phyloP scores from a whole-genome alignment of 2,329 filamentous ascomycete genomes.

The Rutstroemia sp. region DNA sequence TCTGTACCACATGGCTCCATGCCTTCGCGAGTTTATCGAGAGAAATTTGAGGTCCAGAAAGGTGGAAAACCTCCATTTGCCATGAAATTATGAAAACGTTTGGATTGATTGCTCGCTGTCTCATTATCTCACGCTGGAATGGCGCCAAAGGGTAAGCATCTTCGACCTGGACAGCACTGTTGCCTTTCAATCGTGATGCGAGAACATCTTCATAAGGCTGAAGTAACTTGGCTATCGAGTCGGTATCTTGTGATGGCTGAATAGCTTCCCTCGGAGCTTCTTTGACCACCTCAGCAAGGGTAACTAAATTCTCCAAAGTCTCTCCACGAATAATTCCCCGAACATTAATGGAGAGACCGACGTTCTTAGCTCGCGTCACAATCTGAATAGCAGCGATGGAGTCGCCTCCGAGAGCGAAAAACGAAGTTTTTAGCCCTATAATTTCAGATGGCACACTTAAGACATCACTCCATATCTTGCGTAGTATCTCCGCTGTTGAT shows the following conservation, averaged over 20 bases:
- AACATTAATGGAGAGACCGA: conserved; percentile 33
- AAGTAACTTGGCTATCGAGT: no score
- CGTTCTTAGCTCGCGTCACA: conserved; percentile 32
- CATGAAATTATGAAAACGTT: no score
- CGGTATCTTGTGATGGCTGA: neutral
- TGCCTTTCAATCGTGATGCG: no score
- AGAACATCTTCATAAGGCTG: no score
- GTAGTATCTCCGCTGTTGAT: conserved; percentile 6
- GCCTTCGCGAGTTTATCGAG: no score
- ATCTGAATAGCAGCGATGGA: conserved; percentile 36
- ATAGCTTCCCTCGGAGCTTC: conserved; percentile 23
- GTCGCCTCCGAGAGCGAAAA: conserved; percentile 33
- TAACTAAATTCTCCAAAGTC: conserved; percentile 30
- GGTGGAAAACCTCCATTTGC: no score
- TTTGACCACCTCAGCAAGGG: conserved; percentile 35
- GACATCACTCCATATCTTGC: conserved; percentile 13
- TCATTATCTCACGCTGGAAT: no score
- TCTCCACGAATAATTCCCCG: conserved; percentile 24
- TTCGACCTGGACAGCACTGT: no score
- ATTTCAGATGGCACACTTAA: conserved; percentile 14
- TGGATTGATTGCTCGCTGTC: no score
- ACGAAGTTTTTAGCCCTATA: conserved; percentile 28
- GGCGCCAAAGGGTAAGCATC: no score
- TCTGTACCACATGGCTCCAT: no score
- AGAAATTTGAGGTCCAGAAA: no score